phyloP scores from a whole-genome alignment of 768 basidiomycete genomes.

The Lactarius akahatsu region DNA sequence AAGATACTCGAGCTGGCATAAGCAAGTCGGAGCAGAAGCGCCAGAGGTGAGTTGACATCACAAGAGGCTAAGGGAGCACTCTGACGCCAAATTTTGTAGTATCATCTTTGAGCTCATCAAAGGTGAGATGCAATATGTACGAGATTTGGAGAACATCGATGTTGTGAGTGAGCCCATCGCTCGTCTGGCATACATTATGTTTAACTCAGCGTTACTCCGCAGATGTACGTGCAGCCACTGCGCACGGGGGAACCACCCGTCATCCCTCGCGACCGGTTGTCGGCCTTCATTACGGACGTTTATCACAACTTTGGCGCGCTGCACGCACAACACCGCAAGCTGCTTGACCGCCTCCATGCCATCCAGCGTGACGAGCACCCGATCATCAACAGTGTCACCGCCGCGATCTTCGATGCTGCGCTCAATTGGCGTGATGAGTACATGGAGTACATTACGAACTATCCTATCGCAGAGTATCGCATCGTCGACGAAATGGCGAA shows the following conservation, averaged over 20 bases:
- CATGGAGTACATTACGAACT: conserved; percentile 90
- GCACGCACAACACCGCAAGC: conserved; percentile 65
- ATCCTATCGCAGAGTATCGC: conserved; percentile 85
- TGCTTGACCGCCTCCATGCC: conserved; percentile 80
- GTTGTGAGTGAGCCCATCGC: conserved; percentile 46
- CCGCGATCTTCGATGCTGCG: conserved; percentile 82
- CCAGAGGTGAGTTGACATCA: conserved; percentile 62
- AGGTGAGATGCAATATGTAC: conserved; percentile 93
- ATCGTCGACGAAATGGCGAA: conserved; percentile 86
- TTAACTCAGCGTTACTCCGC: conserved; percentile 11
- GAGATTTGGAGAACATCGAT: conserved; percentile 85
- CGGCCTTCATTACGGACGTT: conserved; percentile 79
- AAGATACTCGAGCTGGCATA: conserved; percentile 59
- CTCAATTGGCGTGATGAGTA: conserved; percentile 92
- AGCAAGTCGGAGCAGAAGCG: conserved; percentile 77
- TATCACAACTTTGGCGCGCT: conserved; percentile 87
- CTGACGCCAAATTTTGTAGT: conserved; percentile 39
- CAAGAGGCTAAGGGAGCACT: neutral
- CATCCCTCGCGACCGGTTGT: conserved; percentile 65
- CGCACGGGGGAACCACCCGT: conserved; percentile 73
- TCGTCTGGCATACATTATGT: neutral
- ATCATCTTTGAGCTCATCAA: conserved; percentile 95
- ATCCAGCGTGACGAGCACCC: conserved; percentile 90
- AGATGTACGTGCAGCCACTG: conserved; percentile 85
- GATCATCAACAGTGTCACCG: conserved; percentile 73